phyloP scores from a whole-genome alignment of 371 early-diverging fungal species.

The Rhizomucor pusillus region DNA sequence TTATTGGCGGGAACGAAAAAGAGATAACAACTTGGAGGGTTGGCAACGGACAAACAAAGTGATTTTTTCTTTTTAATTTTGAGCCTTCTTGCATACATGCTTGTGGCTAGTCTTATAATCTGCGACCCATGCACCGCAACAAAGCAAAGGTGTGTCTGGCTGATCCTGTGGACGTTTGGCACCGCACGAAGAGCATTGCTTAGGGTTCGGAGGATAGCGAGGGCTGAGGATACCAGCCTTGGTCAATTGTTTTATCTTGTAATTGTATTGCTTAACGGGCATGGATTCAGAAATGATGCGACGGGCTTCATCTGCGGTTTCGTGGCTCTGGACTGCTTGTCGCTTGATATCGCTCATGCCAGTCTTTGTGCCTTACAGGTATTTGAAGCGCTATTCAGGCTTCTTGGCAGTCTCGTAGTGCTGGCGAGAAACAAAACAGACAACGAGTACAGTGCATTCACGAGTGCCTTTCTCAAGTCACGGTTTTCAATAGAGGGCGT shows the following conservation, averaged over 20 bases:
- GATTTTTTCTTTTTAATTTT: too few species aligned
- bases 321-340: conserved; percentile 47
- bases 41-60: too few species aligned
- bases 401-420: conserved; percentile 54
- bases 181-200: conserved; percentile 57
- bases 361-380: conserved; percentile 54
- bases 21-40: too few species aligned
- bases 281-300: conserved; percentile 29
- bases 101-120: conserved; percentile 58
- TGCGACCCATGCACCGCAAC: conserved; percentile 57
- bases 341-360: conserved; percentile 62
- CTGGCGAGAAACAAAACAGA: too few species aligned
- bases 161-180: conserved; percentile 47
- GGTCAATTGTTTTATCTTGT: conserved; percentile 41
- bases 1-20: too few species aligned
- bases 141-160: conserved; percentile 49
- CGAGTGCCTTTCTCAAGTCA: too few species aligned
- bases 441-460: too few species aligned
- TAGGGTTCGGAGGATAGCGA: conserved; percentile 39
- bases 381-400: conserved; percentile 55
- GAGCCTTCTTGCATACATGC: conserved; percentile 39
- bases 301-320: conserved; percentile 35
- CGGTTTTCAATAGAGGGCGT: too few species aligned
- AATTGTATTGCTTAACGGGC: conserved; percentile 30
- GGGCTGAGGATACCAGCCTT: conserved; percentile 40